Base-by-base conservation (phyloP, 345 rosid species). In the Jatropha curcas region DNA sequence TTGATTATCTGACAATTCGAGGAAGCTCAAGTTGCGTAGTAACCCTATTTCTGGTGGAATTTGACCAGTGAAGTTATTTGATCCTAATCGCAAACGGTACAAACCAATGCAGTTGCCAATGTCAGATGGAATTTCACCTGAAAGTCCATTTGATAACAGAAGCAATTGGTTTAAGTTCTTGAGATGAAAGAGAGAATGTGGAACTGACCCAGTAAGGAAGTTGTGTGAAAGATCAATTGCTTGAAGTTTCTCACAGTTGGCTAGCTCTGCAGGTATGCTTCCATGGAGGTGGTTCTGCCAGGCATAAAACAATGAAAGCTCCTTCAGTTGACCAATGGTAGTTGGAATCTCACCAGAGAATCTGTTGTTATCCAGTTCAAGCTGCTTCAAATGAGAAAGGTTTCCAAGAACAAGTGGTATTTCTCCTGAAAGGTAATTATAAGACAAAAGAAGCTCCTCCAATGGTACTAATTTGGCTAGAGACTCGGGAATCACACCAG, bases 231-330 rank as follows among this genome's bases (percentile, higher is more conserved):
- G 79, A 77, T 90, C 95, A 79, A 90, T 66, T 24, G 88, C 84
- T 80, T 90, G 82, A 68, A 90, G 89, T 51, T 84, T 82, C 81
- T 70, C 53, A 56, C 95, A 90, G 67, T 77, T 78, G 60, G 84
- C 85, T 2, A 90, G 80, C 78, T 84, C 85, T 34, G 63, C 67
- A 5, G 95, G 92, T 71, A 90, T 86, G 77, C 81, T 75, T 65
- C 92, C 92, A 33, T 75, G 66, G 51, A 90, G 89, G 62, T 84
- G 83, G 81, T 90, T 90, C 74, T 90, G 85, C 92, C 94, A 90
- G 5, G 89, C 89, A 71, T 76, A 90, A 77, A 90, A 88, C 67
- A 88, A 72, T 28, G 77, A 72, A 35, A 90, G 92, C 80, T 86
- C 84, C 71, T 72, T 86, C 48, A 90, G 76, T 46, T 85, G 71